Base-by-base conservation (phyloP, 2,329 filamentous ascomycete species). In the Neocatenulostroma microsporum region DNA sequence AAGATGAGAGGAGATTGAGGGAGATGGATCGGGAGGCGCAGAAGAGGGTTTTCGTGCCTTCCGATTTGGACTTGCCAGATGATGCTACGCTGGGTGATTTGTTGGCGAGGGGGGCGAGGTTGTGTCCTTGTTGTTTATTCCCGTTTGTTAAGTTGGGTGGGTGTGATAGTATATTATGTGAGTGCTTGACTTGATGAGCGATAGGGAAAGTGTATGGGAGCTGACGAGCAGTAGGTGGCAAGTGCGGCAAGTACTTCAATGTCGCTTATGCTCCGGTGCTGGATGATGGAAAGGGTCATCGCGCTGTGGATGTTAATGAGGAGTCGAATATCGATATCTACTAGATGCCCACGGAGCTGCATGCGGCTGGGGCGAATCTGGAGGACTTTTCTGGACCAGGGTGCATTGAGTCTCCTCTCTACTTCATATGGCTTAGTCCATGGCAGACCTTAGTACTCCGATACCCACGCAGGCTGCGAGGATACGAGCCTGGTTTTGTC, bases 131-230 rank as follows among this genome's bases (percentile, higher is more conserved):
- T 13, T 37, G 38, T 31, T 21, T 14, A 10, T 40, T 14, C 18
- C 25, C 28, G 12, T 40, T 40, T 15, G 17, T 40, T 8, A 40
- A 40, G 28, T n/a, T 37, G n/a, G 38, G 33, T 14, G 33, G 33
- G 3, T 40, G 38, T 24, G 37, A 36, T 11, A 30, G 17, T 18
- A 32, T 40, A 21, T n/a, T 17, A 4, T 40, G 37, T 40, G 30
- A 27, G 37, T 40, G 8, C 6, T n/a, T n/a, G 6, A 21, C 19
- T 12, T 14, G 11, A 13, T 27, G 13, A 15, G 3, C n/a, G 8
- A 13, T 15, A 4, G 9, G 8, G 19, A n/a, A n/a, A n/a, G n/a
- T n/a, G n/a, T n/a, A 15, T 6, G 27, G n/a, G 21, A 12, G 17
- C 21, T 36, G 20, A 25, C 28, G 11, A 14, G 9, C 18, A 15